Evolutionary conservation across 192 early-diverging fungal species (phyloP).

Genomic region (Gigaspora rosea): DNA sequence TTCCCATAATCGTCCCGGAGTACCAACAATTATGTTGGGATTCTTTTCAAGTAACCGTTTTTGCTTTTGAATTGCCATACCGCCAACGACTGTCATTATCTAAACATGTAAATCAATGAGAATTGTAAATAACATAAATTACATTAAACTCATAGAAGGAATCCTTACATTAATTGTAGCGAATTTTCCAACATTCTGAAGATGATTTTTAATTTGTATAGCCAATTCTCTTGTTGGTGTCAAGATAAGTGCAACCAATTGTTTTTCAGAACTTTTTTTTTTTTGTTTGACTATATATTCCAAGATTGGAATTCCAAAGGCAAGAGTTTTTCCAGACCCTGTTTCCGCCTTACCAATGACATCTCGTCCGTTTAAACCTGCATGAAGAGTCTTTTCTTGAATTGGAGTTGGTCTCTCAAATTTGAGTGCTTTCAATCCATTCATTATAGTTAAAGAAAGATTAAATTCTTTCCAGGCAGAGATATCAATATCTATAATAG

Average conservation of each 20-base stretch:
- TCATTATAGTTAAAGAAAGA: slow-evolving; percentile 56
- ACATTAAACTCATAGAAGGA: neutral
- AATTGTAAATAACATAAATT: neutral
- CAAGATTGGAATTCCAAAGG: slow-evolving; percentile 92
- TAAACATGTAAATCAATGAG: slow-evolving; percentile 22
- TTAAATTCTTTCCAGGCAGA: slow-evolving; percentile 73
- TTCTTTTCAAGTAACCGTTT: slow-evolving; percentile 63
- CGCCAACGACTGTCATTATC: slow-evolving; percentile 86
- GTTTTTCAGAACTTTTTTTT: slow-evolving; percentile 26
- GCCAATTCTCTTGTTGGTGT: slow-evolving; percentile 96
- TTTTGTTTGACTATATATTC: slow-evolving; percentile 61
- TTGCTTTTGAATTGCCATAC: slow-evolving; percentile 94
- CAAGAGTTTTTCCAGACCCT: slow-evolving; percentile 94
- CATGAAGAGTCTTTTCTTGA: slow-evolving; percentile 73
- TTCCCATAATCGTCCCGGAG: slow-evolving; percentile 77
- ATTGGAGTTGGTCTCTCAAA: slow-evolving; percentile 86
- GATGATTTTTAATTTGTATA: slow-evolving; percentile 88
- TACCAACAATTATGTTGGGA: slow-evolving; percentile 79
- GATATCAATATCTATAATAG: slow-evolving; percentile 57
- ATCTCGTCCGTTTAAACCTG: slow-evolving; percentile 75
- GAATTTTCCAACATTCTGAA: slow-evolving; percentile 57
- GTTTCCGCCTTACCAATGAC: slow-evolving; percentile 94
- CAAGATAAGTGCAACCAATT: slow-evolving; percentile 71
- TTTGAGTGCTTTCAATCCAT: slow-evolving; percentile 69
- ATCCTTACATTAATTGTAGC: slow-evolving; percentile 12